Evolutionary conservation across 169 alveolate genomes (phyloP), one percentile per base, ranked within the genome.

Genomic region (Plasmodium knowlesi): DNA sequence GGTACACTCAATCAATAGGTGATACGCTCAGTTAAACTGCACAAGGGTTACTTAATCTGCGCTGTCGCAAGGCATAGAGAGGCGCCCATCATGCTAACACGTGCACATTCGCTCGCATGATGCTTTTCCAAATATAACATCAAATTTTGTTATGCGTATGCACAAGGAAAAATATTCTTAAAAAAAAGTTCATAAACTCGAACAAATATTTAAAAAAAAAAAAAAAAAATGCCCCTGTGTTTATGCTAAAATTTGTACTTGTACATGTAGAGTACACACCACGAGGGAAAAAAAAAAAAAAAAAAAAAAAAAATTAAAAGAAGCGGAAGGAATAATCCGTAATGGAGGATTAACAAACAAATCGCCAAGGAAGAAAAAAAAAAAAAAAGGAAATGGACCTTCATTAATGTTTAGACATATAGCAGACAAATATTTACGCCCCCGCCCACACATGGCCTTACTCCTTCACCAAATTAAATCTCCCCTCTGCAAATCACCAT

Each of bases 161-260:
- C 76, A 61, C 76, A 61, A 16, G 34, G 76, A 61, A 61, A 22
- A 61, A 61, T 61, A 61, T 25, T 19, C 28, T 61, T 61, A 61
- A 61, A 61, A 61, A 61, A 61, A 61, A 61, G 22, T 8, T 22
- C 28, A 61, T 22, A 19, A 61, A 61, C 76, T 5, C 12, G 19
- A 61, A 61, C 76, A 61, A 61, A 61, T 61, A 61, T 61, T 61
- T 61, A n/a, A n/a, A n/a, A n/a, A n/a, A n/a, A n/a, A n/a, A 61
- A 61, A 22, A 34, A 61, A 61, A 61, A 61, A 61, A 61, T 61
- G 34, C n/a, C 30, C 73, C 76, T 16, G 19, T 16, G 37, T 19
- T 61, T 61, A 22, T 5, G 76, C 34, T 61, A 19, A 19, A 61
- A 19, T 61, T 61, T 61, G 76, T 61, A 19, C 74, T 19, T 61